Base-by-base conservation (phyloP, 1,284 basidiomycete genomes). In the Volvariella volvacea region DNA sequence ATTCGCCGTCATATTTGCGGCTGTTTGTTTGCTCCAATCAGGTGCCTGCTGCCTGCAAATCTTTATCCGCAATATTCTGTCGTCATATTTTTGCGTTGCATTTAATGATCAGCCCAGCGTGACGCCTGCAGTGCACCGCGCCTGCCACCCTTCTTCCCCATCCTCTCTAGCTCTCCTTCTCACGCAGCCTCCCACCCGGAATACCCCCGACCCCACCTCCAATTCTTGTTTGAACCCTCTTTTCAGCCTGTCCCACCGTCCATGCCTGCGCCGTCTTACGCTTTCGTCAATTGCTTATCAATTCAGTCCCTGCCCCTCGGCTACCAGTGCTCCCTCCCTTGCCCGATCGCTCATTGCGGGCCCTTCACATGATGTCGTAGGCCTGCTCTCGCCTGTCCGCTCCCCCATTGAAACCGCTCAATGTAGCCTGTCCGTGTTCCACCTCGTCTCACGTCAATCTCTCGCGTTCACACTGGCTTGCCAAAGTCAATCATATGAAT, bases 1-100 rank as follows among this genome's bases (percentile, higher is more conserved):
- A 65, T 62, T 52, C 52, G 44, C 47, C 51, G 51, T 55, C 49
- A 43, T 68, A 56, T 67, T 67, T 67, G 63, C 45, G 50, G 48
- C 52, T 67, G 60, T 66, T 66, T 66, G 60, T 60, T 56, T 48
- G 51, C 36, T 44, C 50, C 46, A 28, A 54, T 53, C 51, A 52
- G 52, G 57, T 55, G 47, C 54, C 58, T 58, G 48, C 42, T 46
- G 46, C 39, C 46, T 28, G 25, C 25, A 28, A 28, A 28, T 50
- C 36, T 39, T 22, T 39, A 36, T 41, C 43, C 28, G 42, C 14
- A 53, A 54, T 56, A 55, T 52, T 28, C 41, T 52, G 49, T 53
- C 57, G 53, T 58, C 55, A 58, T 56, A 41, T 40, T 41, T 44
- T 28, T 28, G 6, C 25, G 6, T 12, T 28, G 6, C 25, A 28